Evolutionary conservation across 2,329 filamentous ascomycete species (phyloP).

Genomic region (Sarocladiaceae sp.): DNA sequence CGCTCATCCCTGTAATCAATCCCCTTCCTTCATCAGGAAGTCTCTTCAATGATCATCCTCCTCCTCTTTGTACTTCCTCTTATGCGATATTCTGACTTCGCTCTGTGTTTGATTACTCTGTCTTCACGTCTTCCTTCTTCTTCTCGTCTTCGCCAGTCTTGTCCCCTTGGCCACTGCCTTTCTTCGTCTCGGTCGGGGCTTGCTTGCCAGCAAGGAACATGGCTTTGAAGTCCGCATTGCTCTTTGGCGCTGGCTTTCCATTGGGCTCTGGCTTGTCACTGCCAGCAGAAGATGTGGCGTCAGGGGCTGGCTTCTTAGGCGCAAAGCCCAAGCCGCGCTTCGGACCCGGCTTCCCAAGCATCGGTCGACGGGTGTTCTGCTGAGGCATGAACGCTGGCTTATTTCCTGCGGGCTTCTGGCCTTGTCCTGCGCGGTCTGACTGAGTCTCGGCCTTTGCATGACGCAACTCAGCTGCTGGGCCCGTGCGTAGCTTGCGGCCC

Average conservation of each 20-base stretch:
- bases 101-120: too few species aligned
- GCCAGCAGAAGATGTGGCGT: slow-evolving; percentile 1
- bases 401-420: slow-evolving; percentile 13
- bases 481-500: slow-evolving; percentile 47
- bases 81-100: too few species aligned
- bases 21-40: too few species aligned
- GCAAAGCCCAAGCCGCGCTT: slow-evolving; percentile 40
- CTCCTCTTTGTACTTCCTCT: too few species aligned
- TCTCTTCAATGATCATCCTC: too few species aligned
- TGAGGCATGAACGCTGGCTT: slow-evolving; percentile 37
- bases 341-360: slow-evolving; percentile 29
- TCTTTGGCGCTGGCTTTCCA: slow-evolving; percentile 33
- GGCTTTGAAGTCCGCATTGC: slow-evolving; percentile 54
- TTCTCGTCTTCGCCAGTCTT: background rate
- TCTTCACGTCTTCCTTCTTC: too few species aligned
- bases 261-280: slow-evolving; percentile 11
- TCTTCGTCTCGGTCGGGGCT: slow-evolving; percentile 12
- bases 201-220: slow-evolving; percentile 32
- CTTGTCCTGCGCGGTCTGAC: slow-evolving; percentile 23
- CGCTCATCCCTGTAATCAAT: too few species aligned
- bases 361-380: slow-evolving; percentile 34
- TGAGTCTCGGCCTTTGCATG: slow-evolving; percentile 38
- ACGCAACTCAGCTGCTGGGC: slow-evolving; percentile 48
- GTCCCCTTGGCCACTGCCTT: slow-evolving; percentile 1
- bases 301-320: slow-evolving; percentile 17